A percentile compares a stretch with the other conserved stretches of the same genome.
Evolutionary conservation across 2,329 filamentous ascomycete species (phyloP).

Genomic region (Bretziella fagacearum): DNA sequence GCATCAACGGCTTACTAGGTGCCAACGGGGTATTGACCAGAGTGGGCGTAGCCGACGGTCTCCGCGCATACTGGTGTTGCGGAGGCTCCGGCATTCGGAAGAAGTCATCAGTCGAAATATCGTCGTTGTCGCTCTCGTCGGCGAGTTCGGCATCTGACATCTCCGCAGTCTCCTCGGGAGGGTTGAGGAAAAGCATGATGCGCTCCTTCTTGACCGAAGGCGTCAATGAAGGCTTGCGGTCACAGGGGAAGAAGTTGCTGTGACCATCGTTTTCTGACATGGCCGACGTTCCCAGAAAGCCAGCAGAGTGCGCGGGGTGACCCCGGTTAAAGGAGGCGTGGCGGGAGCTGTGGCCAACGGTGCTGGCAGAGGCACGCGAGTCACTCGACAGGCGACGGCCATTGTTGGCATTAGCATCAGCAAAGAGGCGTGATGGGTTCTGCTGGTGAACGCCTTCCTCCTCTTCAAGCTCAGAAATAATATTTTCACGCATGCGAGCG

Average conservation of each 20-base stretch:
- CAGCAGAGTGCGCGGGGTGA: neutral
- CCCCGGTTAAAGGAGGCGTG: conserved; percentile 10
- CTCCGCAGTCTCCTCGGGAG: conserved; percentile 9
- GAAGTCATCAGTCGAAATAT: conserved; percentile 16
- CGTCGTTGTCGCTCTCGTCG: conserved; percentile 17
- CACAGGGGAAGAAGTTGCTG: neutral
- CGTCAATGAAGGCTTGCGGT: conserved; percentile 9
- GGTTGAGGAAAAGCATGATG: conserved; percentile 13
- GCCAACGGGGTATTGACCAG: conserved; percentile 8
- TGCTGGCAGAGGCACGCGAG: conserved; percentile 7
- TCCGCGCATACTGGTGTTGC: conserved; percentile 5
- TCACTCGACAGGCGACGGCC: conserved; percentile 6
- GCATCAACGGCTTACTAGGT: conserved; percentile 1
- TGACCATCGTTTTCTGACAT: neutral
- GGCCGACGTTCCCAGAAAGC: conserved; percentile 4
- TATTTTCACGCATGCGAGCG: conserved; percentile 35
- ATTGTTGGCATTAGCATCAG: neutral
- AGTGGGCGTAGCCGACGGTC: conserved; percentile 2
- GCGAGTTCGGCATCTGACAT: conserved; percentile 9
- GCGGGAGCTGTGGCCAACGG: conserved; percentile 10
- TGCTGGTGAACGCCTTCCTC: conserved; percentile 6
- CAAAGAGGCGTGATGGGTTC: neutral
- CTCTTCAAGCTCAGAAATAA: conserved; percentile 28
- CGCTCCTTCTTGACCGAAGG: conserved; percentile 11
- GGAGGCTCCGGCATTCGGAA: conserved; percentile 15